A percentile compares a stretch with the other conserved stretches of the same genome.
phyloP scores from a whole-genome alignment of 139 green algal species.

The Tetradesmus obliquus region DNA sequence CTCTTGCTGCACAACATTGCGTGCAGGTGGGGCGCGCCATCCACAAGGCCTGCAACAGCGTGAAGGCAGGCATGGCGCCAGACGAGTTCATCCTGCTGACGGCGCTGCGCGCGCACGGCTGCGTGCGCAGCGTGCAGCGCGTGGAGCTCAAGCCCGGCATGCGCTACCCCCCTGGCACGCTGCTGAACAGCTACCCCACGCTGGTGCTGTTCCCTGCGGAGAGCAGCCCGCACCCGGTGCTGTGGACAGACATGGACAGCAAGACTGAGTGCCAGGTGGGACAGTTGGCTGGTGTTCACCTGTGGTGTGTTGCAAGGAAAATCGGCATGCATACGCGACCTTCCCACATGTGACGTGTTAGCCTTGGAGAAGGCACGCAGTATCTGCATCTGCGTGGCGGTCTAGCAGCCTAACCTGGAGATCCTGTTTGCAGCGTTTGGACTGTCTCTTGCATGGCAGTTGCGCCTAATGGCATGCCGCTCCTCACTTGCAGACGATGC shows the following conservation, averaged over 20 bases:
- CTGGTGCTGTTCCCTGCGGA: constrained; percentile 49
- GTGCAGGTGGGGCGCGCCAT: constrained; percentile 37
- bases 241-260: constrained; percentile 37
- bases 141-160: constrained; percentile 36
- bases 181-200: constrained; percentile 52
- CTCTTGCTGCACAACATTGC: too few relatives aligned
- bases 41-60: constrained; percentile 42
- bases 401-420: not conserved
- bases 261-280: constrained; percentile 42
- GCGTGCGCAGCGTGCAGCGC: constrained; percentile 32
- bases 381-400: not conserved
- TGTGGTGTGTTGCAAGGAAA: too few relatives aligned
- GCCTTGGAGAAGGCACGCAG: not conserved
- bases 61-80: constrained; percentile 47
- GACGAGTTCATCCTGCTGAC: constrained; percentile 50
- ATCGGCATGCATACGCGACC: not conserved
- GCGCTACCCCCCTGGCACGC: constrained; percentile 34
- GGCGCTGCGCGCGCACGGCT: constrained; percentile 7
- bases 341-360: not conserved
- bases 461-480: too few relatives aligned
- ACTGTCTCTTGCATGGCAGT: too few relatives aligned
- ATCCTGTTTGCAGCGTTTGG: too few relatives aligned
- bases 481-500: too few relatives aligned
- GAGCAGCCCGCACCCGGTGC: constrained; percentile 39
- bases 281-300: too few relatives aligned